A percentile compares a stretch with the other conserved stretches of the same genome.
phyloP scores from a whole-genome alignment of 805 yeast species.

The Komagataella pseudopastoris region DNA sequence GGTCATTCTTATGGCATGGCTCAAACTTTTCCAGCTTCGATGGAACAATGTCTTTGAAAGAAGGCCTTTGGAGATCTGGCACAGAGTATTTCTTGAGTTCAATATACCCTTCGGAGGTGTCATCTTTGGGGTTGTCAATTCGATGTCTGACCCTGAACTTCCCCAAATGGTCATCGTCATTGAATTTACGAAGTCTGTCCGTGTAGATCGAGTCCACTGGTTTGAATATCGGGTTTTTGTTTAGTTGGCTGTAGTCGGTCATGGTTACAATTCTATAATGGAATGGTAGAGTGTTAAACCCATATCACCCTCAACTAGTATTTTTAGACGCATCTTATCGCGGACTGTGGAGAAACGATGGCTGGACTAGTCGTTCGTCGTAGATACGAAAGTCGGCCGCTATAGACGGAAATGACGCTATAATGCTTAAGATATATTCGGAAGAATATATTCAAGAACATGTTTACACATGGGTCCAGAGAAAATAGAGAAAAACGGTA shows the following conservation, averaged over 20 bases:
- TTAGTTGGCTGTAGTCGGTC: conserved; percentile 22
- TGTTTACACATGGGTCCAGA: background rate
- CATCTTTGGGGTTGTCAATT: conserved; percentile 23
- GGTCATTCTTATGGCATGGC: conserved; percentile 53
- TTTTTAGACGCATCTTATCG: background rate
- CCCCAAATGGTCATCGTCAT: conserved; percentile 65
- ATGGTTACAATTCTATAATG: background rate
- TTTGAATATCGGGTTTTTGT: conserved; percentile 50
- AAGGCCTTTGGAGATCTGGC: conserved; percentile 54
- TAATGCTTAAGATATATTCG: too few relatives aligned
- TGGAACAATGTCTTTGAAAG: conserved; percentile 45
- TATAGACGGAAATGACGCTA: too few relatives aligned
- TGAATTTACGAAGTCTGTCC: conserved; percentile 63
- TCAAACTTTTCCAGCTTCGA: conserved; percentile 31
- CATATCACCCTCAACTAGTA: too few relatives aligned
- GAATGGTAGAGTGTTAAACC: background rate
- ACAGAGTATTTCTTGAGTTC: conserved; percentile 59
- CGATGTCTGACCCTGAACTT: conserved; percentile 61
- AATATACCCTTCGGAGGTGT: conserved; percentile 28
- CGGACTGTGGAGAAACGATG: background rate
- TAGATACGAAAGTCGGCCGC: too few relatives aligned
- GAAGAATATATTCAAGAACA: too few relatives aligned
- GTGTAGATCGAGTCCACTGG: conserved; percentile 67
- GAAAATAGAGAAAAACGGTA: background rate
- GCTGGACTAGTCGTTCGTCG: background rate